These are phyloP conservation scores for Aspergillus bridgeri DNA, from an alignment of 495 filamentous ascomycete species.

Conservation along the genomic window DNA sequence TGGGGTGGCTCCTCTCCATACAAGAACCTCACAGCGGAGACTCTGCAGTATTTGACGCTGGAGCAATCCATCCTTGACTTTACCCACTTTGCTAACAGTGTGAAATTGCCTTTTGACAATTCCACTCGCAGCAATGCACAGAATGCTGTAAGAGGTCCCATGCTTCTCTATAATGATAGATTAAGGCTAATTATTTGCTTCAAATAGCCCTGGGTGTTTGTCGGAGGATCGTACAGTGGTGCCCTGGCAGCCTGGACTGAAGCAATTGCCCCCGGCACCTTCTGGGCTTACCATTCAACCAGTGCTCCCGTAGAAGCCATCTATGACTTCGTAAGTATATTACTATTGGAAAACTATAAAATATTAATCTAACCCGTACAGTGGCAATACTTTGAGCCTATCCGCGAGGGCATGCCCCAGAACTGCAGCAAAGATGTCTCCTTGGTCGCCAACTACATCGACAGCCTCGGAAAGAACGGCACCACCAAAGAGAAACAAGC, in stretches of 20 bases:
- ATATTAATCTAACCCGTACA: not conserved
- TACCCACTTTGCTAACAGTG: slow-evolving; percentile 58
- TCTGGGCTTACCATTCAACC: slow-evolving; percentile 65
- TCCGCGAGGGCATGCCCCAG: slow-evolving; percentile 56
- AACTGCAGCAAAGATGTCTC: slow-evolving; percentile 61
- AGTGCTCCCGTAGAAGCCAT: slow-evolving; percentile 63
- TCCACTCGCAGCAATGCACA: slow-evolving; percentile 49
- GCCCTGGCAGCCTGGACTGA: slow-evolving; percentile 62
- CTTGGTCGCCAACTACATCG: slow-evolving; percentile 55
- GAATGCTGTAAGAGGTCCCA: slow-evolving; percentile 37
- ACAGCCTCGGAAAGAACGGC: slow-evolving; percentile 43
- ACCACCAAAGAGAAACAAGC: slow-evolving; percentile 38
- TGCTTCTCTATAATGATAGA: not conserved
- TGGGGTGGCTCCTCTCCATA: slow-evolving; percentile 63
- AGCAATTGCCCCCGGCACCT: slow-evolving; percentile 56
- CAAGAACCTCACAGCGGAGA: slow-evolving; percentile 49
- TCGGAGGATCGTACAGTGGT: slow-evolving; percentile 64
- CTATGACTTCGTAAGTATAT: slow-evolving; percentile 45
- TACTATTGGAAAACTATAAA: too few relatives aligned
- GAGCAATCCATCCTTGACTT: slow-evolving; percentile 60
- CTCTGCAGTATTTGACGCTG: slow-evolving; percentile 60
- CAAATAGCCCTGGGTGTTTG: slow-evolving; percentile 56
- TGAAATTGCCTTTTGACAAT: slow-evolving; percentile 54
- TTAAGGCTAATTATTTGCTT: not conserved
- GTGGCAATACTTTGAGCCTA: slow-evolving; percentile 65